These are phyloP conservation scores for Pseudocercospora cruenta DNA, from an alignment of 2,329 filamentous ascomycete species.

Conservation along the genomic window DNA sequence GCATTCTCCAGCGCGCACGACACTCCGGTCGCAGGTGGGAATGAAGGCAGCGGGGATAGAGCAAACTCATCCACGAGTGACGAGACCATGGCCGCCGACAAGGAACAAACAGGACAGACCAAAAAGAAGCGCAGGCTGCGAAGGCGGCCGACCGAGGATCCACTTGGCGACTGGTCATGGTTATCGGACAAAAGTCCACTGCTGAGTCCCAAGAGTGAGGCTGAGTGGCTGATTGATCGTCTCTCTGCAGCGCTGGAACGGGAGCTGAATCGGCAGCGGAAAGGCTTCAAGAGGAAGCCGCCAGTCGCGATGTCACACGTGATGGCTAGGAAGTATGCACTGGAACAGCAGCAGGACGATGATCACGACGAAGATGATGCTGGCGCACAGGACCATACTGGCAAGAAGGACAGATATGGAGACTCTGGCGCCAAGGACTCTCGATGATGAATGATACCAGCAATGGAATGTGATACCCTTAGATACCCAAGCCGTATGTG, in stretches of 20 bases:
- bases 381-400: neutral
- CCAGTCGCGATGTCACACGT: constrained; percentile 37
- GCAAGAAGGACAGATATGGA: neutral
- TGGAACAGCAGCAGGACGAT: constrained; percentile 2
- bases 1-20: neutral
- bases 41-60: neutral
- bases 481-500: neutral
- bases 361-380: neutral
- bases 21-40: neutral
- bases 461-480: neutral
- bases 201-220: constrained; percentile 69
- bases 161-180: constrained; percentile 67
- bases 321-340: neutral
- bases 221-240: constrained; percentile 72
- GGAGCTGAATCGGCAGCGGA: constrained; percentile 46
- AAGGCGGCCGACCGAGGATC: constrained; percentile 27
- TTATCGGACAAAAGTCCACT: constrained; percentile 70
- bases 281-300: constrained; percentile 33
- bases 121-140: constrained; percentile 21
- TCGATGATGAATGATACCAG: neutral
- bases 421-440: neutral
- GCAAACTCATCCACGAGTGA: neutral
- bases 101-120: constrained; percentile 21
- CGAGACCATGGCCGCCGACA: constrained; percentile 10
- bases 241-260: constrained; percentile 61